Evolutionary conservation across 1,284 basidiomycete species (phyloP).

Genomic region (Puccinia hordei): DNA sequence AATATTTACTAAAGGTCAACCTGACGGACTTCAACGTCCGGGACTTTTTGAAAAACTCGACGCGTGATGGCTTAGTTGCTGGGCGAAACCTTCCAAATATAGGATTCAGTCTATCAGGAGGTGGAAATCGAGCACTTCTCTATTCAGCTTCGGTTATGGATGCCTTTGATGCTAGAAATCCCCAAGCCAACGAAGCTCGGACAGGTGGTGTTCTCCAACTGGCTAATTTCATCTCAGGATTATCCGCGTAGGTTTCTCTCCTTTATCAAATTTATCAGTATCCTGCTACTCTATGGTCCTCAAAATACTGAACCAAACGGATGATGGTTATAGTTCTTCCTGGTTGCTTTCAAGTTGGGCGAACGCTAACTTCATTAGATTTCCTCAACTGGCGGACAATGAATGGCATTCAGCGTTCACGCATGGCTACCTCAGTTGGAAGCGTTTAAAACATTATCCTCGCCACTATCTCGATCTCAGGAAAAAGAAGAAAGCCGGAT

Average conservation of each 20-base stretch:
- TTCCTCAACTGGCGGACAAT: constrained; percentile 14
- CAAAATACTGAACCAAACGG: neutral
- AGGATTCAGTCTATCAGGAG: constrained; percentile 38
- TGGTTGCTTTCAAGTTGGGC: constrained; percentile 43
- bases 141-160: constrained; percentile 30
- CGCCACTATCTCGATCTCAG: constrained; percentile 18
- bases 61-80: constrained; percentile 16
- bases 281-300: neutral
- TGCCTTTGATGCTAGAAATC: constrained; percentile 39
- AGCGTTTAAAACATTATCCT: constrained; percentile 14
- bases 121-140: constrained; percentile 43
- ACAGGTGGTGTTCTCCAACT: constrained; percentile 41
- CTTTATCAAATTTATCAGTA: neutral
- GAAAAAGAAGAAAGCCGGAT: constrained; percentile 43
- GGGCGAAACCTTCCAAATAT: constrained; percentile 33
- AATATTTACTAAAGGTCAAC: constrained; percentile 18
- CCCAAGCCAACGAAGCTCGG: constrained; percentile 2
- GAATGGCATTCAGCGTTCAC: constrained; percentile 13
- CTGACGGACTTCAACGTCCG: constrained; percentile 22
- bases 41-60: constrained; percentile 1
- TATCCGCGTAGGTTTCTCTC: constrained; percentile 27
- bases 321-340: neutral
- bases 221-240: constrained; percentile 34
- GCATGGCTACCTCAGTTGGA: constrained; percentile 36
- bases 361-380: constrained; percentile 16